These are phyloP conservation scores for Sugiyamaella smithiae DNA, from an alignment of 805 yeast genomes.

Conservation along the genomic window DNA sequence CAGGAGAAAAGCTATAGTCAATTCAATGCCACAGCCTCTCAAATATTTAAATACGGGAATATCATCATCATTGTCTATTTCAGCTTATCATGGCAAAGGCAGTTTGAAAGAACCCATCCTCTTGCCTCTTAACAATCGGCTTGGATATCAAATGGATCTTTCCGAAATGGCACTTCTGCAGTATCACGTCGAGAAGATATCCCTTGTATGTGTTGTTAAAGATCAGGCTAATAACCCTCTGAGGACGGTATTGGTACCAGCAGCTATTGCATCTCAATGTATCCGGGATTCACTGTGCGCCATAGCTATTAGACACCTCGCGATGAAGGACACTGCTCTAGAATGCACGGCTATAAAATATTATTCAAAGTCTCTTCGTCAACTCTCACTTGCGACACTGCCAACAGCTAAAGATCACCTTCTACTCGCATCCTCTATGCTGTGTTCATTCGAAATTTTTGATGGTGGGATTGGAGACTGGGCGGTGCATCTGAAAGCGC, in stretches of 20 bases:
- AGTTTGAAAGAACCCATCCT: too few relatives aligned
- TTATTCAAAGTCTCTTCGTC: slow-evolving; percentile 6
- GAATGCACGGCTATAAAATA: background rate
- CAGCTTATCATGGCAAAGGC: too few relatives aligned
- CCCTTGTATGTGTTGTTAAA: slow-evolving; percentile 5
- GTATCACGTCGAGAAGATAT: slow-evolving; percentile 8
- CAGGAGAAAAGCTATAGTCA: too few relatives aligned
- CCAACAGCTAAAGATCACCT: background rate
- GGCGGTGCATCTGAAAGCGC: slow-evolving; percentile 5
- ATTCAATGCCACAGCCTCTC: too few relatives aligned
- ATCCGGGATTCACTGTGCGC: slow-evolving; percentile 7
- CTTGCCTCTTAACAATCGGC: too few relatives aligned
- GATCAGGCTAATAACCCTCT: slow-evolving; percentile 4
- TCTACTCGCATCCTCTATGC: slow-evolving; percentile 4
- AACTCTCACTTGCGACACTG: background rate
- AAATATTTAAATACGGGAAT: too few relatives aligned
- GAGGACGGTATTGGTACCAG: slow-evolving; percentile 6
- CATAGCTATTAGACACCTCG: slow-evolving; percentile 3
- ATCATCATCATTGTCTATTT: too few relatives aligned
- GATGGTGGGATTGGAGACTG: slow-evolving; percentile 9
- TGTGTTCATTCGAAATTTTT: slow-evolving; percentile 11
- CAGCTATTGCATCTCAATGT: slow-evolving; percentile 2
- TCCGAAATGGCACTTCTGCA: slow-evolving; percentile 4
- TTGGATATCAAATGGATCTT: too few relatives aligned
- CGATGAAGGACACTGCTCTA: background rate